phyloP scores from a whole-genome alignment of 176 grass and related monocot species.

The Chloris gayana region DNA sequence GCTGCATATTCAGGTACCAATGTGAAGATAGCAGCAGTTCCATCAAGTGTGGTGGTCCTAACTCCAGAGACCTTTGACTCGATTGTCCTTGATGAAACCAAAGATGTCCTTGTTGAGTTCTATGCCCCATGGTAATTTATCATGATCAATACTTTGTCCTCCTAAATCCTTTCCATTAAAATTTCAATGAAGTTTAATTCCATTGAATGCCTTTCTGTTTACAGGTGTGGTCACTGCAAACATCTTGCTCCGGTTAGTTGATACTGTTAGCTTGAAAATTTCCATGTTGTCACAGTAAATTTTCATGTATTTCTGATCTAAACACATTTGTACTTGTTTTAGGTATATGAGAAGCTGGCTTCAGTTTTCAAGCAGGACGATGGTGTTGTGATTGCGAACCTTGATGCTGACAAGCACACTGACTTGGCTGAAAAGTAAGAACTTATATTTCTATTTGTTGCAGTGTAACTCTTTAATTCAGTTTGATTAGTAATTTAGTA shows the following conservation, averaged over 20 bases:
- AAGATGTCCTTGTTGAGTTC: constrained; percentile 99
- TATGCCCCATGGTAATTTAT: constrained; percentile 95
- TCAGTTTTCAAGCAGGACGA: constrained; percentile 73
- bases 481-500: not conserved
- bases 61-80: constrained; percentile 73
- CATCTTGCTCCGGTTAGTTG: constrained; percentile 90
- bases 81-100: constrained; percentile 90
- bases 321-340: constrained; percentile 41
- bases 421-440: constrained; percentile 86
- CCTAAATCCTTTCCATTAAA: constrained; percentile 1
- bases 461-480: not conserved
- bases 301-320: constrained; percentile 21
- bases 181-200: constrained; percentile 16
- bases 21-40: constrained; percentile 79
- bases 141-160: not conserved
- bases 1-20: constrained; percentile 68
- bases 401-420: constrained; percentile 96
- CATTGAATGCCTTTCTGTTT: constrained; percentile 29
- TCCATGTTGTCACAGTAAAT: not conserved
- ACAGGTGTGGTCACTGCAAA: constrained; percentile 98
- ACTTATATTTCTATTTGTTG: constrained; percentile 16
- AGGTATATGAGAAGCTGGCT: constrained; percentile 91
- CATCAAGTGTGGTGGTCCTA: constrained; percentile 82
- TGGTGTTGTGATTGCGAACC: constrained; percentile 80
- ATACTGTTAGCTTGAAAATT: constrained; percentile 31